A percentile compares a stretch with the other conserved stretches of the same genome.
phyloP scores from a whole-genome alignment of 1,284 basidiomycete genomes.

The Polyporus tsugae region DNA sequence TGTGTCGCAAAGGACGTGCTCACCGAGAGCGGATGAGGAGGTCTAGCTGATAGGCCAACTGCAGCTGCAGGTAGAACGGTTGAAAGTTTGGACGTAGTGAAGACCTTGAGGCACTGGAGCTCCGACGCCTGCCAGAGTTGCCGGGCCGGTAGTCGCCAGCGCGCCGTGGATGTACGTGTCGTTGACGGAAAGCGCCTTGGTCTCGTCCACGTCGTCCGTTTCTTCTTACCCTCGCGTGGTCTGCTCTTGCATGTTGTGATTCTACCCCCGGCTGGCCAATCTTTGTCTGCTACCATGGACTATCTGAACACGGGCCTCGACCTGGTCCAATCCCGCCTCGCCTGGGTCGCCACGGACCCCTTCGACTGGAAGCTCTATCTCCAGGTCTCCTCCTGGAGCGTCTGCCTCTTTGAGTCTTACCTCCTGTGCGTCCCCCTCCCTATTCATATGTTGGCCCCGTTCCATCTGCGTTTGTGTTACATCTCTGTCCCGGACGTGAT shows the following conservation, averaged over 20 bases:
- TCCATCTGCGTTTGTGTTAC: neutral
- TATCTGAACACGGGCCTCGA: slow-evolving; percentile 51
- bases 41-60: neutral
- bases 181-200: neutral
- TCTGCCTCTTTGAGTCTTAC: slow-evolving; percentile 87
- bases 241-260: slow-evolving; percentile 2
- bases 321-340: slow-evolving; percentile 57
- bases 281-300: slow-evolving; percentile 31
- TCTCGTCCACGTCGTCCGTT: neutral
- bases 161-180: neutral
- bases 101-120: too few relatives aligned
- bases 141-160: neutral
- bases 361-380: slow-evolving; percentile 48
- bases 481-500: neutral
- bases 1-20: neutral
- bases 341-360: slow-evolving; percentile 46
- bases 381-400: slow-evolving; percentile 77
- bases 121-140: too few relatives aligned
- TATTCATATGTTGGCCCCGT: neutral
- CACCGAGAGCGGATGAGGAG: neutral
- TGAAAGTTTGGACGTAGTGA: too few relatives aligned
- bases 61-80: too few relatives aligned
- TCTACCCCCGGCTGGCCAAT: neutral
- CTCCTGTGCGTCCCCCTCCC: slow-evolving; percentile 63
- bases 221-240: neutral